Base-by-base conservation (phyloP, 2,329 filamentous ascomycete genomes). In the Beauveria asiatica region DNA sequence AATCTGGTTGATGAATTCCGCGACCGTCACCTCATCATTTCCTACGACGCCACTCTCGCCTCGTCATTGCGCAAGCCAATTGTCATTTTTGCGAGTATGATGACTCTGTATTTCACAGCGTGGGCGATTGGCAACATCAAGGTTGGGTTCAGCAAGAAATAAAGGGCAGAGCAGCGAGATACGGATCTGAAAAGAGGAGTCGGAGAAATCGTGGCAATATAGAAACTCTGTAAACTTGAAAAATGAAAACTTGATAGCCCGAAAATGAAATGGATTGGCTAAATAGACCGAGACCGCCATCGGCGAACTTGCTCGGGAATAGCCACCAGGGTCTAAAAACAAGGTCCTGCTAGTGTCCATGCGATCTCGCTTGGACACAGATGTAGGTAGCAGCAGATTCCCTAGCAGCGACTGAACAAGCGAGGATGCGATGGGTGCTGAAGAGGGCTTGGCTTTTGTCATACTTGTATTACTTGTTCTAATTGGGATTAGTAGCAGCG, bases 1-100 rank as follows among this genome's bases (percentile, higher is more conserved):
- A 97, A 97, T 72, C 78, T 97, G 57, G 90, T 95, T 1, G 94
- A 99, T 67, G 94, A 97, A 66, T 84, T 92, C 69, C 83, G 92
- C 58, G 91, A 92, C 69, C 86, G 89, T 37, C 86, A 94, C 65
- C 74, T 97, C 23, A 78, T 96, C 67, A 88, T 97, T 57, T 88
- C 89, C 2, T 99, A 99, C 73, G 89, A 96, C 64, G 90, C 94
- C 70, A 84, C 92, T 1, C 80, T 88, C 65, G 70, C 81, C 3
- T 88, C 90, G 30, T 84, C 83, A 44, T 83, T 96, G 67, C 85
- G 92, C 69, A 99, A 99, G 78, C 94, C 94, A 1, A 66, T 96
- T 21, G 84, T 93, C 25, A 83, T 97, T 62, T 90, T 94, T 65
- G 77, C 78, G 37, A 91, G 88, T 67, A 75, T 89, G 64, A 71